A percentile compares a stretch with the other conserved stretches of the same genome.
phyloP scores from a whole-genome alignment of 2,329 filamentous ascomycete species.

The Trichoderma cornu-damae region DNA sequence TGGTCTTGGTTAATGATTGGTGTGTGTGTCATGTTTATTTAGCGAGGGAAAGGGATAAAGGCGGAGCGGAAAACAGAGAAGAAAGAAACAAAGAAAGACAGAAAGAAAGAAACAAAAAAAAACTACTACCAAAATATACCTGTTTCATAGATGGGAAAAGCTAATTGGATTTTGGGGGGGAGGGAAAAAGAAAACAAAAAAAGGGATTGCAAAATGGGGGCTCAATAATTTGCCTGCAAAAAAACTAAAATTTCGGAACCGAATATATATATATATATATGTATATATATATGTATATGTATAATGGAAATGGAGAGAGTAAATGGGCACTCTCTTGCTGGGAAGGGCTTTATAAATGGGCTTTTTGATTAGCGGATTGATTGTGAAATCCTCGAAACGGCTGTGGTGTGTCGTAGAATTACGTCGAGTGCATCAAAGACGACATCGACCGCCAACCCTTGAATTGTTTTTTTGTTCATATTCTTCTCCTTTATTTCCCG shows the following conservation, averaged over 20 bases:
- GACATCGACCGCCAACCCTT: not conserved
- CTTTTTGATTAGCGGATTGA: too few species aligned
- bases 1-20: too few species aligned
- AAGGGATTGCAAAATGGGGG: not conserved
- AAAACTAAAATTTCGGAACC: not conserved
- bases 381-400: too few species aligned
- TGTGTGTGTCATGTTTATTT: not conserved
- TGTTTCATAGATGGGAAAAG: constrained; percentile 3
- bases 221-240: not conserved
- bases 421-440: too few species aligned
- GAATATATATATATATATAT: too few species aligned
- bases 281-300: too few species aligned
- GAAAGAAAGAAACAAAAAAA: not conserved
- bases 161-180: too few species aligned
- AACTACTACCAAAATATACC: not conserved
- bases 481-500: not conserved
- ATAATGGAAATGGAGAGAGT: too few species aligned
- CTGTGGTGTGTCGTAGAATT: too few species aligned
- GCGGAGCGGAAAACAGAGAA: not conserved
- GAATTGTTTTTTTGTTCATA: not conserved
- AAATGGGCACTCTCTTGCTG: too few species aligned
- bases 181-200: too few species aligned
- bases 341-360: too few species aligned
- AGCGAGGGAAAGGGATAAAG: constrained; percentile 1
- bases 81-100: not conserved